phyloP scores from a whole-genome alignment of 2,329 filamentous ascomycete species.

The Alternaria sp. region DNA sequence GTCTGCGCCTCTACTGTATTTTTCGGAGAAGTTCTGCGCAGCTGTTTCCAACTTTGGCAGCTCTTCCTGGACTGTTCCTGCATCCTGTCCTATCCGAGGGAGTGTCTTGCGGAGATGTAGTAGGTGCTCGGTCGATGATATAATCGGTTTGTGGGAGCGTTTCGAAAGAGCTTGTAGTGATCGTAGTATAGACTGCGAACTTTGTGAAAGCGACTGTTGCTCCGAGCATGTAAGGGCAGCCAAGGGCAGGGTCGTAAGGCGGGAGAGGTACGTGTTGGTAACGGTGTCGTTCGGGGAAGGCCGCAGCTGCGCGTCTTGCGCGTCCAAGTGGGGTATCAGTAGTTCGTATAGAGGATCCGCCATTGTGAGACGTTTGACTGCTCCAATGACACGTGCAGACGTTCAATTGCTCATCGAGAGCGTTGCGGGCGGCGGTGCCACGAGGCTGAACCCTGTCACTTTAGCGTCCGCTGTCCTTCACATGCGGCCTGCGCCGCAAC shows the following conservation, averaged over 20 bases:
- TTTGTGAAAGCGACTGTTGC: conserved; percentile 79
- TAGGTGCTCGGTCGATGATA: conserved; percentile 80
- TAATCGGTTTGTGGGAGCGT: conserved; percentile 84
- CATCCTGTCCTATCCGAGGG: conserved; percentile 72
- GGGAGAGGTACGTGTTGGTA: conserved; percentile 75
- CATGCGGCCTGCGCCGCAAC: conserved; percentile 12
- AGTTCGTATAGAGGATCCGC: conserved; percentile 77
- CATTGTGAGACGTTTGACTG: conserved; percentile 19
- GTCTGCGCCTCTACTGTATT: conserved; percentile 78
- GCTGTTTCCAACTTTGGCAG: conserved; percentile 82
- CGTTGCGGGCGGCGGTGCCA: conserved; percentile 13
- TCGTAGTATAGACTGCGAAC: conserved; percentile 79
- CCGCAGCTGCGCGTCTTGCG: conserved; percentile 48
- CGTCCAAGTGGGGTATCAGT: conserved; percentile 68
- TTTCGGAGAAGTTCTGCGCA: conserved; percentile 80
- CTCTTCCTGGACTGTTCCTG: conserved; percentile 71
- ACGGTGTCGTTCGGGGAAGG: conserved; percentile 59
- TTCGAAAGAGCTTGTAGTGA: conserved; percentile 89
- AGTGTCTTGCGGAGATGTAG: conserved; percentile 75
- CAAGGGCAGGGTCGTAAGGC: conserved; percentile 79
- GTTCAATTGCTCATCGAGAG: background rate
- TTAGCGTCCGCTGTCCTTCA: conserved; percentile 13
- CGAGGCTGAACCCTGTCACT: conserved; percentile 6
- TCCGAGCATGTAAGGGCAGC: conserved; percentile 77
- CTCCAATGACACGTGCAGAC: conserved; percentile 3